Evolutionary conservation across 1,284 basidiomycete genomes (phyloP).

Genomic region (Mycena citricolor): DNA sequence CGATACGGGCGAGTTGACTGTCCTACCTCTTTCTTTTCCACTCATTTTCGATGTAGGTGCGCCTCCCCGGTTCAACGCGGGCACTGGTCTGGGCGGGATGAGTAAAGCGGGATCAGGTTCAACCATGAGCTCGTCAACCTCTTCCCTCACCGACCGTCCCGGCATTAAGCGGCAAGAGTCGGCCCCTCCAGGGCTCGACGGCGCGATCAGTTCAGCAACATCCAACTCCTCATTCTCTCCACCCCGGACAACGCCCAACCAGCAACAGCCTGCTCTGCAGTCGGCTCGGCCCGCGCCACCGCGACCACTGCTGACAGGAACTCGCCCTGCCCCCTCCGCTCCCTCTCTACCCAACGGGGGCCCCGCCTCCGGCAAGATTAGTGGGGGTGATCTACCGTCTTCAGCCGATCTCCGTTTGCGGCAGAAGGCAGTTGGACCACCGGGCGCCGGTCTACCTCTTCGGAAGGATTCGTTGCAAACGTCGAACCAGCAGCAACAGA

Average conservation of each 20-base stretch:
- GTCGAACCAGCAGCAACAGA: constrained; percentile 28
- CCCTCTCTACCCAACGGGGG: constrained; percentile 42
- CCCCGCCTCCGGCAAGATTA: constrained; percentile 24
- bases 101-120: no score
- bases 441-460: constrained; percentile 35
- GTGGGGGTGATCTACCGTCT: constrained; percentile 54
- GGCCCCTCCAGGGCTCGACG: constrained; percentile 47
- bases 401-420: constrained; percentile 62
- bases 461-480: constrained; percentile 50
- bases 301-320: constrained; percentile 43
- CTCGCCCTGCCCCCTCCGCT: constrained; percentile 51
- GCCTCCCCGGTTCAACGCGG: constrained; percentile 79
- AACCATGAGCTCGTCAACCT: constrained; percentile 33
- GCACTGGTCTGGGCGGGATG: constrained; percentile 80
- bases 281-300: constrained; percentile 48
- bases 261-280: constrained; percentile 12
- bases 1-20: constrained; percentile 18
- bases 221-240: constrained; percentile 41
- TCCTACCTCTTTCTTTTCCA: constrained; percentile 25
- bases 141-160: constrained; percentile 36
- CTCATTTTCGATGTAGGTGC: no score
- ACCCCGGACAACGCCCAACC: constrained; percentile 59
- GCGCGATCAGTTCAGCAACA: constrained; percentile 36
- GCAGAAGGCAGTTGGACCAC: constrained; percentile 55
- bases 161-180: constrained; percentile 58